Conservation (phyloP, 2,329 filamentous ascomycete genomes). For the Arthrinium phaeospermum region DNA sequence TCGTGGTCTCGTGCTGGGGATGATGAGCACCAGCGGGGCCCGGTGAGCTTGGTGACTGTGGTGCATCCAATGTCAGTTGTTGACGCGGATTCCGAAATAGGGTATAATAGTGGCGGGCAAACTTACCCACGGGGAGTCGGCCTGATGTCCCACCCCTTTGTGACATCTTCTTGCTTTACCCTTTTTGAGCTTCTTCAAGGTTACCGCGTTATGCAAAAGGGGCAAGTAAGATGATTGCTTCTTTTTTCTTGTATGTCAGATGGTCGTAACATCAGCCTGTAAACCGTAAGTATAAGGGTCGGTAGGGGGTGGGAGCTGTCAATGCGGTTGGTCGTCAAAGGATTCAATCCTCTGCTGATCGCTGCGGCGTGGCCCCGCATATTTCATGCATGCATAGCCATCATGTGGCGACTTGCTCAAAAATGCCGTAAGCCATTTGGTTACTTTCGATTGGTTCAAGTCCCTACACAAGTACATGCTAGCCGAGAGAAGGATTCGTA, state of each 20-base stretch:
- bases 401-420: background rate
- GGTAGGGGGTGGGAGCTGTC: background rate
- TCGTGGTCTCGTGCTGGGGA: background rate
- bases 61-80: background rate
- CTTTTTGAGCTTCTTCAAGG: background rate
- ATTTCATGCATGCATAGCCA: background rate
- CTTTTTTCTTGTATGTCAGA: background rate
- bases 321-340: background rate
- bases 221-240: background rate
- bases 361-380: background rate
- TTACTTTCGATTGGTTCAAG: background rate
- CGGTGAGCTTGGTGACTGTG: background rate
- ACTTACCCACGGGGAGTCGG: background rate
- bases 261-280: background rate
- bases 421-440: background rate
- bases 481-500: background rate
- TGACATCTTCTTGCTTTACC: background rate
- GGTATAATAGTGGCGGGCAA: background rate
- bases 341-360: background rate
- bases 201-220: background rate
- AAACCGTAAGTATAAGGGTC: background rate
- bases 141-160: background rate
- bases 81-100: background rate
- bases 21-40: background rate
- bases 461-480: background rate